A percentile compares a stretch with the other conserved stretches of the same genome.
phyloP scores from a whole-genome alignment of 1,139 yeast species.

The Meyerozyma athensensis region DNA sequence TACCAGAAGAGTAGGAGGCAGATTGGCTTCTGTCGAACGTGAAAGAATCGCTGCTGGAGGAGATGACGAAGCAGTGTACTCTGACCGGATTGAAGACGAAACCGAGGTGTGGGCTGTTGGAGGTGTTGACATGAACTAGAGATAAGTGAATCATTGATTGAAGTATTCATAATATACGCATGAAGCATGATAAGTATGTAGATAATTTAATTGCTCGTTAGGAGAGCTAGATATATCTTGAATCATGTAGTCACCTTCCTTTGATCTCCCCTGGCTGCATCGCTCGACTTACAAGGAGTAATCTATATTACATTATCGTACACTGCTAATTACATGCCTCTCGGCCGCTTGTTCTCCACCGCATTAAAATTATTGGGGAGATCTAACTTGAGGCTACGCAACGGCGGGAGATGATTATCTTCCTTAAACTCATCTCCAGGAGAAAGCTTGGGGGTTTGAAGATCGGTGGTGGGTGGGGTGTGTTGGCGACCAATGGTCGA shows the following conservation, averaged over 20 bases:
- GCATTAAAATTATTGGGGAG: constrained; percentile 11
- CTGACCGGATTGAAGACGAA: constrained; percentile 85
- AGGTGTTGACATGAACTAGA: constrained; percentile 39
- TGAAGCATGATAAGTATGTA: background rate
- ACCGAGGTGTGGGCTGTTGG: constrained; percentile 87
- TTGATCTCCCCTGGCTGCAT: too few species aligned
- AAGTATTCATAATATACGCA: constrained; percentile 3
- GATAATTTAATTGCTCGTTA: background rate
- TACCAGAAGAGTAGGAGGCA: constrained; percentile 77
- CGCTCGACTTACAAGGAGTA: background rate
- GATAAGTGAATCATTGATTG: background rate
- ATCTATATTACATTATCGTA: background rate
- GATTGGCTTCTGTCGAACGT: constrained; percentile 81
- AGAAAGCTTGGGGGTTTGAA: constrained; percentile 3
- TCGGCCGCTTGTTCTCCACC: constrained; percentile 3
- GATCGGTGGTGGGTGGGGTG: constrained; percentile 1
- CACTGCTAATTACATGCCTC: constrained; percentile 3
- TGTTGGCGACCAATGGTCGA: constrained; percentile 3
- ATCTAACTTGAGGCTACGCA: constrained; percentile 13
- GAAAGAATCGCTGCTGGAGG: constrained; percentile 90
- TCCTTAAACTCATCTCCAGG: background rate
- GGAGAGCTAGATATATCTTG: background rate
- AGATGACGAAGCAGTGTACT: constrained; percentile 77
- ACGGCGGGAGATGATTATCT: constrained; percentile 10
- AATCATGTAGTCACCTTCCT: too few species aligned